Conservation (phyloP, 495 filamentous ascomycete species). For the Hypomontagnella monticulosa region DNA sequence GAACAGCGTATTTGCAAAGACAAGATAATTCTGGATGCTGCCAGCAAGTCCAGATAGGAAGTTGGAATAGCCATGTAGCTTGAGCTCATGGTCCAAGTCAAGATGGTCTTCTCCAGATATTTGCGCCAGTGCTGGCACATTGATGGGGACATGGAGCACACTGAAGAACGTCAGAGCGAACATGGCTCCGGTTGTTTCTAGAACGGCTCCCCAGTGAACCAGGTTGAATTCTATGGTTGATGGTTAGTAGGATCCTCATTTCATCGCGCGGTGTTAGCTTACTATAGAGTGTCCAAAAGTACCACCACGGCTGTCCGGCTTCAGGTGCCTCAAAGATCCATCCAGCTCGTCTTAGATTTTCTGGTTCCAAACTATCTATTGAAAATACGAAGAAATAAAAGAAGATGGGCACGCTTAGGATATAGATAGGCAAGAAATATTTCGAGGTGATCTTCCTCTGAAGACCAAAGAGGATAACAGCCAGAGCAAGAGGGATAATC, state of each 20-base stretch:
- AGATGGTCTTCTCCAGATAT: constrained; percentile 91
- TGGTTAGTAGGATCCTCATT: constrained; percentile 31
- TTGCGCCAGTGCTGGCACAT: constrained; percentile 90
- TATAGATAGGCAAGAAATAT: constrained; percentile 86
- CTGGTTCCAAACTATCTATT: constrained; percentile 69
- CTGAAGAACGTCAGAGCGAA: constrained; percentile 98
- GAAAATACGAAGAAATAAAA: constrained; percentile 85
- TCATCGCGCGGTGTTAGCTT: constrained; percentile 37
- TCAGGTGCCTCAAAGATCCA: constrained; percentile 92
- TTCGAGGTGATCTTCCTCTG: constrained; percentile 79
- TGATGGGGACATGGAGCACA: constrained; percentile 96
- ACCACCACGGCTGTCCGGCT: constrained; percentile 90
- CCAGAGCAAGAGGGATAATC: constrained; percentile 80
- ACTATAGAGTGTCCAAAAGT: constrained; percentile 96
- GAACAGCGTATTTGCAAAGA: constrained; percentile 95
- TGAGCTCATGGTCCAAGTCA: constrained; percentile 89
- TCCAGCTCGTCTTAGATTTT: constrained; percentile 70
- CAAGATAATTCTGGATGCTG: constrained; percentile 97
- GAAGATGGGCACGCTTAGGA: constrained; percentile 77
- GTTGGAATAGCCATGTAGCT: constrained; percentile 93
- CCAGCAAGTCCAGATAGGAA: constrained; percentile 84
- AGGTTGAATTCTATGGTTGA: constrained; percentile 69
- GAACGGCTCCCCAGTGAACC: constrained; percentile 82
- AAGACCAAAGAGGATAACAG: constrained; percentile 76
- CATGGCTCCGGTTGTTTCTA: constrained; percentile 89